These are phyloP conservation scores for Stagonosporopsis vannaccii DNA, from an alignment of 2,329 filamentous ascomycete species.

Conservation along the genomic window DNA sequence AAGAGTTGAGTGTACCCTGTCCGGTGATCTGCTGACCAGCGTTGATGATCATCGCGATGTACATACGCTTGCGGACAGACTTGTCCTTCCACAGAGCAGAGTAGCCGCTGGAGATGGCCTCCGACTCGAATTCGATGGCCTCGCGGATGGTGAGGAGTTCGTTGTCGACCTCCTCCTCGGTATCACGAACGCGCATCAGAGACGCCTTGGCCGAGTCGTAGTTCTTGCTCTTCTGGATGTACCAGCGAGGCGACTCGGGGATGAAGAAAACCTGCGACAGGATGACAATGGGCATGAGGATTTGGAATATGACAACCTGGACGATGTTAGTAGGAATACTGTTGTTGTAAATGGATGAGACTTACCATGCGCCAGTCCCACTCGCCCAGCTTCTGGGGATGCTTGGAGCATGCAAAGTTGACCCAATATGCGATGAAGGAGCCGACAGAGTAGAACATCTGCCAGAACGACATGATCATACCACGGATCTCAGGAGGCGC, in stretches of 20 bases:
- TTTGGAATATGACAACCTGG: constrained; percentile 72
- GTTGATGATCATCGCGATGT: constrained; percentile 71
- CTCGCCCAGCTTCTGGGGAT: constrained; percentile 65
- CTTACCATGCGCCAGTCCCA: constrained; percentile 74
- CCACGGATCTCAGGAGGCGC: constrained; percentile 70
- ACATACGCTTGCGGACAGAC: constrained; percentile 71
- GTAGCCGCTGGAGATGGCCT: constrained; percentile 70
- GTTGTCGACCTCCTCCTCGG: constrained; percentile 70
- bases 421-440: constrained; percentile 70
- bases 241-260: constrained; percentile 74
- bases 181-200: constrained; percentile 68
- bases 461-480: constrained; percentile 74
- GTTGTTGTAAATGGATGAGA: background rate
- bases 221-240: constrained; percentile 67
- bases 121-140: constrained; percentile 75
- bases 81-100: constrained; percentile 73
- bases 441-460: constrained; percentile 70
- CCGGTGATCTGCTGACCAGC: constrained; percentile 75
- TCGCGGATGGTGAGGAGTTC: constrained; percentile 71
- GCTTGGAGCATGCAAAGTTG: constrained; percentile 67
- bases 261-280: constrained; percentile 66
- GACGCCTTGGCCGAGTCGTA: constrained; percentile 66
- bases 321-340: background rate
- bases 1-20: constrained; percentile 75
- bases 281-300: constrained; percentile 71